These are phyloP conservation scores for Earliella scabrosa DNA, from an alignment of 1,284 basidiomycete genomes.

Conservation along the genomic window DNA sequence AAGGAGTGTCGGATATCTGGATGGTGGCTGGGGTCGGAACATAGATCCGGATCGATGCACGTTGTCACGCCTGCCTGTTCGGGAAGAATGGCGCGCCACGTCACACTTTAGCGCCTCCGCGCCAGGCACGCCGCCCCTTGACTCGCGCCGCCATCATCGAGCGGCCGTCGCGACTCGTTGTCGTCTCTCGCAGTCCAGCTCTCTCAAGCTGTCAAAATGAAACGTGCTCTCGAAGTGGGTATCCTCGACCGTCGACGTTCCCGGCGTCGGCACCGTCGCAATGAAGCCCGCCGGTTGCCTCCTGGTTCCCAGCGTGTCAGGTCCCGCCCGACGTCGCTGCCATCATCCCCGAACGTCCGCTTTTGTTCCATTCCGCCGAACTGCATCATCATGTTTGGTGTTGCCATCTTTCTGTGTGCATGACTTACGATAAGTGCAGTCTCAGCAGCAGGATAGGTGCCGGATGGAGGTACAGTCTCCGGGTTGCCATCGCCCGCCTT, in stretches of 20 bases:
- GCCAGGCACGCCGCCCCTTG: not conserved
- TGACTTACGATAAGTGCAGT: too few relatives aligned
- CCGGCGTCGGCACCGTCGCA: not conserved
- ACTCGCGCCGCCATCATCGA: not conserved
- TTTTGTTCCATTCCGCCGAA: not conserved
- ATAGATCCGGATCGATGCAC: not conserved
- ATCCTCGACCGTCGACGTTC: too few relatives aligned
- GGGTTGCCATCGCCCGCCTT: too few relatives aligned
- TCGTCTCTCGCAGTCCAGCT: not conserved
- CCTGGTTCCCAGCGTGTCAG: not conserved
- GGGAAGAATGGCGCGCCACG: not conserved
- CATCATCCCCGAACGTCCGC: not conserved
- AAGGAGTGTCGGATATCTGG: too few relatives aligned
- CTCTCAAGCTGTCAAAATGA: not conserved
- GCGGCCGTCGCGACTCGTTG: not conserved
- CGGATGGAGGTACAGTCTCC: too few relatives aligned
- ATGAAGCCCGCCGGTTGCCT: not conserved
- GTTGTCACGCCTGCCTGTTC: not conserved
- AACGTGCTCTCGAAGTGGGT: too few relatives aligned
- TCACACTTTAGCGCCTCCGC: not conserved
- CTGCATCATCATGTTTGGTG: too few relatives aligned
- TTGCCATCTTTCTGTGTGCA: too few relatives aligned
- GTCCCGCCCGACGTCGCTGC: not conserved
- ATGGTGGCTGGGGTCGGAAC: not conserved
- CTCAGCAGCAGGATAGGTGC: too few relatives aligned